These are phyloP conservation scores for Acanthamoeba divionensis DNA, from an alignment of 208 protist species.

Conservation along the genomic window DNA sequence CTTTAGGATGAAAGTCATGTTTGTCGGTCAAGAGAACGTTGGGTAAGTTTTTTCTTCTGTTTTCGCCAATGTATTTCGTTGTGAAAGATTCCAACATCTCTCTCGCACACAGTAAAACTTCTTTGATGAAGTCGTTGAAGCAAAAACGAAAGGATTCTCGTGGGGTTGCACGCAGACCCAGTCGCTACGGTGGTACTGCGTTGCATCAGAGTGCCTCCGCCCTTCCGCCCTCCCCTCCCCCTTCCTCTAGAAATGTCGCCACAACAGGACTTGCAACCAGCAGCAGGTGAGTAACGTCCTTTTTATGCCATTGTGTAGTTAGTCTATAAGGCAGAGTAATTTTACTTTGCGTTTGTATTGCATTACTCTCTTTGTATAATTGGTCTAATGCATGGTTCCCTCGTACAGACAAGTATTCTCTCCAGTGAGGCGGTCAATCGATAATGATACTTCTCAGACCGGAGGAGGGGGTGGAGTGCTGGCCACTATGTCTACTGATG, in stretches of 20 bases:
- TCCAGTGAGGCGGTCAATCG: too few species aligned
- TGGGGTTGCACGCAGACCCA: background rate
- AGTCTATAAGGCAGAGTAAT: background rate
- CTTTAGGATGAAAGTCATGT: conserved; percentile 9
- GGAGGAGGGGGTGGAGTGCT: background rate
- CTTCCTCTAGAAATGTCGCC: background rate
- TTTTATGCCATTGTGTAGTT: background rate
- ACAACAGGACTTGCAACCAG: too few species aligned
- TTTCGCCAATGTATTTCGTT: background rate
- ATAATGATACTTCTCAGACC: background rate
- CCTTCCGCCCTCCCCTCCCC: background rate
- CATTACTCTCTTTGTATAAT: background rate
- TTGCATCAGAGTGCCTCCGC: background rate
- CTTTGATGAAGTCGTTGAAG: background rate
- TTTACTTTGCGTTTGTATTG: background rate
- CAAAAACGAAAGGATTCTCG: background rate
- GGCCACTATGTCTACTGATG: background rate
- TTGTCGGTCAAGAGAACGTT: conserved; percentile 24
- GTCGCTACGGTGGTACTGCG: background rate
- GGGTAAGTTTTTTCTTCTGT: background rate
- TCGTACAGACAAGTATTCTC: background rate
- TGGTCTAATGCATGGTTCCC: background rate
- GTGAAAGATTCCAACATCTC: background rate
- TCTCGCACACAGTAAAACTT: background rate
- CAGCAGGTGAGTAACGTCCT: too few species aligned